These are phyloP conservation scores for Termitomyces sp. DNA, from an alignment of 768 basidiomycete species.

Conservation along the genomic window DNA sequence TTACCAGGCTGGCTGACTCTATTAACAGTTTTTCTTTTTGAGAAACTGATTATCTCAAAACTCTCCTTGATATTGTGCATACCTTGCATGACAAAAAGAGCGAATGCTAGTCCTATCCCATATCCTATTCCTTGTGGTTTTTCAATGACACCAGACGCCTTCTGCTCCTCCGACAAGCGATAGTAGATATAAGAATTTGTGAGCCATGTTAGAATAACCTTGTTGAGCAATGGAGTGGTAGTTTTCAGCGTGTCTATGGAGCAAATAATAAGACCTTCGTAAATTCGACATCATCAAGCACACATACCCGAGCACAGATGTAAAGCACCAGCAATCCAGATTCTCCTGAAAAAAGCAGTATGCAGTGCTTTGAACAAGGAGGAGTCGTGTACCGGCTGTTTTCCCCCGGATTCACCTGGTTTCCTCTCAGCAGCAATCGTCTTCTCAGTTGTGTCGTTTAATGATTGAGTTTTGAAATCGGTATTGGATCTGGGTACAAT, in stretches of 20 bases:
- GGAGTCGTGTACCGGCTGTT: conserved; percentile 29
- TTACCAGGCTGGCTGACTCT: conserved; percentile 37
- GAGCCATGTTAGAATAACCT: conserved; percentile 56
- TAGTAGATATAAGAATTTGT: conserved; percentile 39
- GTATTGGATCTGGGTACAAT: background rate
- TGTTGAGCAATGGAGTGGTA: conserved; percentile 51
- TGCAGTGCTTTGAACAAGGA: conserved; percentile 46
- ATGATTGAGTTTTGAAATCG: background rate
- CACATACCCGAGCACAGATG: conserved; percentile 36
- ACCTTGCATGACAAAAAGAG: conserved; percentile 59
- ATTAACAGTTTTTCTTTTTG: background rate
- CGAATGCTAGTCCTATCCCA: conserved; percentile 56
- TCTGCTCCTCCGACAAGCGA: conserved; percentile 29
- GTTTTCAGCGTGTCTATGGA: conserved; percentile 42
- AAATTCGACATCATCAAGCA: background rate
- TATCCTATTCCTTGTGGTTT: conserved; percentile 49
- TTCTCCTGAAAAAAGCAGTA: conserved; percentile 38
- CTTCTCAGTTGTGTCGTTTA: background rate
- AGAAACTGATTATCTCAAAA: background rate
- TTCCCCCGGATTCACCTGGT: background rate
- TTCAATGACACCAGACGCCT: conserved; percentile 24
- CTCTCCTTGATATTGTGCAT: background rate
- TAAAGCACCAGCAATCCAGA: conserved; percentile 43
- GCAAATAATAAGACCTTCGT: background rate
- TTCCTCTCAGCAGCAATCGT: background rate